A percentile compares a stretch with the other conserved stretches of the same genome.
phyloP scores from a whole-genome alignment of 169 alveolate species.

The Toxoplasma gondii region DNA sequence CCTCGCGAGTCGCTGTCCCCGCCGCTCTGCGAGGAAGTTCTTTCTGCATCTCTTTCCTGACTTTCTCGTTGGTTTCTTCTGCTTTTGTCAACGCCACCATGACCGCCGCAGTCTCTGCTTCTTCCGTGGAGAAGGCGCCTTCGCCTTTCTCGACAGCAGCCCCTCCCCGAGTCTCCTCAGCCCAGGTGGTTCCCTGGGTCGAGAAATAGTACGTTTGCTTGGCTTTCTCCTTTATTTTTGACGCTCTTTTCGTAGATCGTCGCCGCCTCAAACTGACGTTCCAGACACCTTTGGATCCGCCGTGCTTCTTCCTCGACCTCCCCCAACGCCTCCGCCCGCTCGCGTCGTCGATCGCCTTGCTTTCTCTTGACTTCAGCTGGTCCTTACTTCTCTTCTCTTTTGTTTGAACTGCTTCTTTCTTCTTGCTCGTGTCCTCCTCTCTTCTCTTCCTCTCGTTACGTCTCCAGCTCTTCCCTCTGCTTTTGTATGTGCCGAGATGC shows the following conservation, averaged over 20 bases:
- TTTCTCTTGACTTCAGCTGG: background rate
- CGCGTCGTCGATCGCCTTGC: background rate
- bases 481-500: no score
- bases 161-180: background rate
- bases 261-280: background rate
- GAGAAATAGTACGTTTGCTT: conserved; percentile 16
- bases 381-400: background rate
- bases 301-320: background rate
- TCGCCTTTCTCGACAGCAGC: background rate
- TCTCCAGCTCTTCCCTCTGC: no score
- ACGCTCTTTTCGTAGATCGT: background rate
- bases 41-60: background rate
- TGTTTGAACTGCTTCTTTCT: no score
- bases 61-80: background rate
- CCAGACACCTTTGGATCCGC: background rate
- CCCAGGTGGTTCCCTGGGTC: background rate
- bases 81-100: background rate
- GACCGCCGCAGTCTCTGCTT: background rate
- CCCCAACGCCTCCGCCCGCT: background rate
- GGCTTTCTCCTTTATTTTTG: background rate
- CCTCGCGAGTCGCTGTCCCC: background rate
- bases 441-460: no score
- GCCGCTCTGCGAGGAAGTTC: background rate
- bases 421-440: no score
- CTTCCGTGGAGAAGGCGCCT: background rate